phyloP scores from a whole-genome alignment of 192 early-diverging fungal genomes.

The Rhizophlyctis rosea region DNA sequence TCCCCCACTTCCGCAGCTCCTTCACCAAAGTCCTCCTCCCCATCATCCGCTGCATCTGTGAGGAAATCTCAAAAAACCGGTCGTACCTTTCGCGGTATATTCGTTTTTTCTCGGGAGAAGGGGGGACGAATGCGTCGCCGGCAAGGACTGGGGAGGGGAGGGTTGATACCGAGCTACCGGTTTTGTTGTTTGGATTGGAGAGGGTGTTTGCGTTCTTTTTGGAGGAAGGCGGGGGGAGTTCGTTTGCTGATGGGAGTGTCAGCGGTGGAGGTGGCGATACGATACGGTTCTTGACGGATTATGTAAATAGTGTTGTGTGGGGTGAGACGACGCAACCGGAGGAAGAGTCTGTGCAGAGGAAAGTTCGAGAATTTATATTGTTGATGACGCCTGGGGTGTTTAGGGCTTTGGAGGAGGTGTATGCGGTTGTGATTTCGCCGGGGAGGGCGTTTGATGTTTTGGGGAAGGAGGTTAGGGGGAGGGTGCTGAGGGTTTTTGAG shows the following conservation, averaged over 20 bases:
- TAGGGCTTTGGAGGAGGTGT: slow-evolving; percentile 23
- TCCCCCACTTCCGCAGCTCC: slow-evolving; percentile 57
- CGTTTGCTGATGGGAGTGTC: too few relatives aligned
- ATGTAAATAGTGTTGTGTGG: slow-evolving; percentile 21
- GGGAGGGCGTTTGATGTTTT: slow-evolving; percentile 30
- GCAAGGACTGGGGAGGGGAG: too few relatives aligned
- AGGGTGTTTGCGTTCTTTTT: slow-evolving; percentile 54
- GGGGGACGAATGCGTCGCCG: slow-evolving; percentile 5
- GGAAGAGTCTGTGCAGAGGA: slow-evolving; percentile 2
- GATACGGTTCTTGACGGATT: slow-evolving; percentile 18
- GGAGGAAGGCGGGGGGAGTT: slow-evolving; percentile 24
- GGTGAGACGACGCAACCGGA: slow-evolving; percentile 11
- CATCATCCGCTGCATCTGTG: slow-evolving; percentile 57
- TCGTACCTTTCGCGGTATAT: background rate
- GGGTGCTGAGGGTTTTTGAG: slow-evolving; percentile 53
- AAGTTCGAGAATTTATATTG: slow-evolving; percentile 25
- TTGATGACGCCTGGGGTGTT: slow-evolving; percentile 32
- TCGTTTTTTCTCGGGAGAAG: background rate
- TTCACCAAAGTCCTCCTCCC: slow-evolving; percentile 65
- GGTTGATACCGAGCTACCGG: too few relatives aligned
- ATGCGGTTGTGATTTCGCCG: too few relatives aligned
- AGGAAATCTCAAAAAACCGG: slow-evolving; percentile 45
- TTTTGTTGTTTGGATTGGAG: slow-evolving; percentile 55
- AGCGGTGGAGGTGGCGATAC: too few relatives aligned
- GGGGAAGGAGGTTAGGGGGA: slow-evolving; percentile 36